Percentiles rank a stretch among this genome's conserved stretches.
These are phyloP conservation scores for Trametes cingulata DNA, from an alignment of 768 basidiomycete species.

Conservation along the genomic window DNA sequence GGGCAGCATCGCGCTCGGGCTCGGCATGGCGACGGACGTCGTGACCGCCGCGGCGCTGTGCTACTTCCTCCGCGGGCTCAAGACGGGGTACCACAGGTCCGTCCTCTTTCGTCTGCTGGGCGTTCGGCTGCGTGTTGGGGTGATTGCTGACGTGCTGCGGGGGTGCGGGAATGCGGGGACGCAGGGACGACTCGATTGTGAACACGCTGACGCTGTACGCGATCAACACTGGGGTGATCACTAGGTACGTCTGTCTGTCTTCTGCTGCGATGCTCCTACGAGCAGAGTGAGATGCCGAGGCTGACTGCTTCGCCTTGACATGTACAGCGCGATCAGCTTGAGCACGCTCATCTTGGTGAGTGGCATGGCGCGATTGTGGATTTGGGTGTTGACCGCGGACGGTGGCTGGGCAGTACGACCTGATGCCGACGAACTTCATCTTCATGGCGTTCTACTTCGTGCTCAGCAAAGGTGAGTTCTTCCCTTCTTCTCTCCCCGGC, in stretches of 20 bases:
- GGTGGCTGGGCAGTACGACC: slow-evolving; percentile 50
- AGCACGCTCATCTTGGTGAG: slow-evolving; percentile 58
- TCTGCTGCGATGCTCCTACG: too few species aligned
- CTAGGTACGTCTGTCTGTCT: slow-evolving; percentile 48
- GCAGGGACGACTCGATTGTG: slow-evolving; percentile 56
- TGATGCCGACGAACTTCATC: slow-evolving; percentile 54
- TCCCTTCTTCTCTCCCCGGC: neutral
- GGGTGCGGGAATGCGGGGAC: neutral
- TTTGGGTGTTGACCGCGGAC: neutral
- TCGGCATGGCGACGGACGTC: slow-evolving; percentile 53
- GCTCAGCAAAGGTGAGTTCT: slow-evolving; percentile 58
- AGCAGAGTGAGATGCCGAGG: neutral
- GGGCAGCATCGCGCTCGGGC: slow-evolving; percentile 48
- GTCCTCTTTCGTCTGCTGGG: slow-evolving; percentile 12
- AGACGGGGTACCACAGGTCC: slow-evolving; percentile 48
- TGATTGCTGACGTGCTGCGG: neutral
- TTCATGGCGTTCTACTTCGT: slow-evolving; percentile 65
- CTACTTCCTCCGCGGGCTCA: slow-evolving; percentile 54
- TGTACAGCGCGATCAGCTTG: slow-evolving; percentile 43
- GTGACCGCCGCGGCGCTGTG: slow-evolving; percentile 52
- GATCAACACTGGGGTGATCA: slow-evolving; percentile 61
- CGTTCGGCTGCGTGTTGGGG: neutral
- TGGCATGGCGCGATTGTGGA: neutral
- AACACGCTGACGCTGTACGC: slow-evolving; percentile 58
- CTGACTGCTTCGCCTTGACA: neutral